These are phyloP conservation scores for Fusarium abutilonis DNA, from an alignment of 2,329 filamentous ascomycete species.

Conservation along the genomic window DNA sequence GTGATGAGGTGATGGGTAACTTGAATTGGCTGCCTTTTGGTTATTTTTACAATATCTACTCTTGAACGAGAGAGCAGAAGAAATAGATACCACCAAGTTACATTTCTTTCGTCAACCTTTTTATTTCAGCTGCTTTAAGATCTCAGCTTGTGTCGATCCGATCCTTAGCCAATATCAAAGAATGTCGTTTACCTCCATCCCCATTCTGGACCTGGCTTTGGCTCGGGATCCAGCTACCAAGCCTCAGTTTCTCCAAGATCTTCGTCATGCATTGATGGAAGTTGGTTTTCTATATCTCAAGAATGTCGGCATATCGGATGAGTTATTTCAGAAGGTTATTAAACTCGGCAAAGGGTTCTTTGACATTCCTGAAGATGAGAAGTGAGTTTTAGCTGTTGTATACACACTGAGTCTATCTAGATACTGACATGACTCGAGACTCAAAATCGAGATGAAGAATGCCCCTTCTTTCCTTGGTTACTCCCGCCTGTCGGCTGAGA, in stretches of 20 bases:
- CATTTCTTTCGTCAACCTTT: constrained; percentile 15
- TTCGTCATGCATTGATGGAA: constrained; percentile 81
- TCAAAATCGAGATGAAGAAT: constrained; percentile 78
- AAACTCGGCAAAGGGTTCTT: constrained; percentile 78
- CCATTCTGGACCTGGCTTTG: constrained; percentile 78
- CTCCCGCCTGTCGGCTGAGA: constrained; percentile 71
- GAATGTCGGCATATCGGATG: constrained; percentile 77
- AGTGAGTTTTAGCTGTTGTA: constrained; percentile 60
- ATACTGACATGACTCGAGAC: constrained; percentile 50
- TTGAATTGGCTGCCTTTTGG: constrained; percentile 18
- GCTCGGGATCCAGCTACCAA: constrained; percentile 73
- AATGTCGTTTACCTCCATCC: constrained; percentile 79
- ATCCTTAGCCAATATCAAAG: background rate
- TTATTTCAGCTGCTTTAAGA: background rate
- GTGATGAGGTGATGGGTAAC: constrained; percentile 39
- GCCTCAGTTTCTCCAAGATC: constrained; percentile 73
- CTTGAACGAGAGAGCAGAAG: constrained; percentile 15
- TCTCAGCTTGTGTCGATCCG: background rate
- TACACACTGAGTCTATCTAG: background rate
- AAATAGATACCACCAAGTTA: constrained; percentile 38
- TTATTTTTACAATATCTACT: too few relatives aligned
- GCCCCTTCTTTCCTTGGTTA: constrained; percentile 77
- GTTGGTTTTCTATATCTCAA: constrained; percentile 90
- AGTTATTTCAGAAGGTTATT: constrained; percentile 73
- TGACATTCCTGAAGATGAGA: constrained; percentile 77